Conservation (phyloP, 495 filamentous ascomycete species). For the Baudoinia panamericana region DNA sequence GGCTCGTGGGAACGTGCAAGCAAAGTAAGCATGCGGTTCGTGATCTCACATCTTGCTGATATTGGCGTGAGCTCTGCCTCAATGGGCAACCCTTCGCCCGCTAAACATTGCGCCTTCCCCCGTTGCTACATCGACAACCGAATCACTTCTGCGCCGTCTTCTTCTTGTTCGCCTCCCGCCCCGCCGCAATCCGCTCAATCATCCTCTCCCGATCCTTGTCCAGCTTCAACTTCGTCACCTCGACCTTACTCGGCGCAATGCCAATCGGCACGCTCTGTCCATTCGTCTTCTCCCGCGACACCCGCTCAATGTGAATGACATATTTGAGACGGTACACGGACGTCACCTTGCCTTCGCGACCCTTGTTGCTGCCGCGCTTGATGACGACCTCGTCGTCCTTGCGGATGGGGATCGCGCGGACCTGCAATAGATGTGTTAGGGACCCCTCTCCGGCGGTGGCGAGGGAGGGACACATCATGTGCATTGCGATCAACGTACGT, state of each 20-base stretch:
- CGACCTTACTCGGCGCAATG: slow-evolving; percentile 82
- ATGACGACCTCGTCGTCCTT: slow-evolving; percentile 93
- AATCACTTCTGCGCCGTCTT: slow-evolving; percentile 34
- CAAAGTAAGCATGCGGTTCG: too few relatives aligned
- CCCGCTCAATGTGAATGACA: slow-evolving; percentile 80
- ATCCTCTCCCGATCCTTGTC: slow-evolving; percentile 97
- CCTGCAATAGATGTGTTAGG: slow-evolving; percentile 38
- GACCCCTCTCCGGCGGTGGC: too few relatives aligned
- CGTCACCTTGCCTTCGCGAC: slow-evolving; percentile 88
- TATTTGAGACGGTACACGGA: slow-evolving; percentile 92
- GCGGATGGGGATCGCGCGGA: slow-evolving; percentile 92
- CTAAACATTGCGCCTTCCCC: slow-evolving; percentile 1
- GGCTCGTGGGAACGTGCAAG: neutral
- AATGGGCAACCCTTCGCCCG: neutral
- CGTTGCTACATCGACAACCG: too few relatives aligned
- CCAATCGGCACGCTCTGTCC: slow-evolving; percentile 80
- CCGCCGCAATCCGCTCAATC: slow-evolving; percentile 67
- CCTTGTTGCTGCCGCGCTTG: slow-evolving; percentile 80
- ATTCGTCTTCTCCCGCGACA: slow-evolving; percentile 86
- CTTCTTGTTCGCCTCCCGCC: slow-evolving; percentile 45
- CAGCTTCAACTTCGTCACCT: slow-evolving; percentile 94
- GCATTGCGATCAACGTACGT: slow-evolving; percentile 44
- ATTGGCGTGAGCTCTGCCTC: too few relatives aligned
- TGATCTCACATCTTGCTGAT: too few relatives aligned
- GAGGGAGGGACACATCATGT: slow-evolving; percentile 17